A percentile compares a stretch with the other conserved stretches of the same genome.
Conservation (phyloP, 140 eudicot species). For the Ambrosia hybrid region DNA sequence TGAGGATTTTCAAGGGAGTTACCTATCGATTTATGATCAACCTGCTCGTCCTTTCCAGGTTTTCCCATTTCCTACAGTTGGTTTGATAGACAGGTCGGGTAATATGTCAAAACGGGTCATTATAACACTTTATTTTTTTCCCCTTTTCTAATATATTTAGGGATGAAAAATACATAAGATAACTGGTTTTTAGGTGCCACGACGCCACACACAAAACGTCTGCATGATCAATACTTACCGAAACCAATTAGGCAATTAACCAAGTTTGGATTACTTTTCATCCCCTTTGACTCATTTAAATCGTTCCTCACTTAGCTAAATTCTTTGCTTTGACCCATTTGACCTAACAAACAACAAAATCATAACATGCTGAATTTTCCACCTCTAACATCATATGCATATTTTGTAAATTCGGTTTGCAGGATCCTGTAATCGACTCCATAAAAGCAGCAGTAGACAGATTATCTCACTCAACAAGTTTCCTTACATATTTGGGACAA, state of each 20-base stretch:
- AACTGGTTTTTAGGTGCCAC: too few relatives aligned
- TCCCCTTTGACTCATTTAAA: too few relatives aligned
- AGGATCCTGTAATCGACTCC: slow-evolving; percentile 80
- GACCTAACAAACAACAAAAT: too few relatives aligned
- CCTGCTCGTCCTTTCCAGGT: slow-evolving; percentile 84
- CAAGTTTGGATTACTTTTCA: not conserved
- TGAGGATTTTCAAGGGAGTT: slow-evolving; percentile 76
- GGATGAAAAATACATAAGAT: too few relatives aligned
- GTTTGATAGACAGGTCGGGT: slow-evolving; percentile 4
- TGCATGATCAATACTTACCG: too few relatives aligned
- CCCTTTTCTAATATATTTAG: too few relatives aligned
- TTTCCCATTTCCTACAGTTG: slow-evolving; percentile 4
- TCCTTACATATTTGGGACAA: slow-evolving; percentile 72
- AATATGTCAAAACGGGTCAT: slow-evolving; percentile 1
- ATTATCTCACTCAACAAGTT: slow-evolving; percentile 72
- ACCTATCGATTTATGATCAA: slow-evolving; percentile 80
- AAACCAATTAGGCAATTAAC: too few relatives aligned
- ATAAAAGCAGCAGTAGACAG: slow-evolving; percentile 75
- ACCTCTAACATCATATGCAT: not conserved
- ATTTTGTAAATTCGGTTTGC: slow-evolving; percentile 28
- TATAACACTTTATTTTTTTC: not conserved
- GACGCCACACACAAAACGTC: not conserved
- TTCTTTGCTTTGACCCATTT: too few relatives aligned
- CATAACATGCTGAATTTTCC: too few relatives aligned
- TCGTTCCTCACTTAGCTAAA: too few relatives aligned